Base-by-base conservation (phyloP, 1,284 basidiomycete species). In the Pseudomicrostroma phylloplanum region DNA sequence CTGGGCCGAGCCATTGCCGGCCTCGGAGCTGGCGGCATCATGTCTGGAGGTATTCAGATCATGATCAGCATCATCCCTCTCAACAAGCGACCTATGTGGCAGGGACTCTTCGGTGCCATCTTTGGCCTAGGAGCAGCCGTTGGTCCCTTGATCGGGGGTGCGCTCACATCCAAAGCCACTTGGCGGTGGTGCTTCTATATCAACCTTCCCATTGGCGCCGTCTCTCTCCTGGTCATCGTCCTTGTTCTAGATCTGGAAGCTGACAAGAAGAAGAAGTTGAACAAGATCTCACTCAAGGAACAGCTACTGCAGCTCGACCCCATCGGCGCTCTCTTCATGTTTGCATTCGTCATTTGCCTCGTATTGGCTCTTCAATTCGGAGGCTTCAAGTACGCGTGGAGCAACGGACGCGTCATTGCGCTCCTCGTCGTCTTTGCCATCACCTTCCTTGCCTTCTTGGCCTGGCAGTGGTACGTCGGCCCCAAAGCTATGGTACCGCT, bases 1-100 rank as follows among this genome's bases (percentile, higher is more conserved):
- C 80, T 84, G 54, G 83, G 82, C 0, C 79, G 84, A 49, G 83
- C 83, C 0, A 72, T 85, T 48, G 80, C 83, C 0, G 83, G 83
- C 40, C 70, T 82, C 2, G 83, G 83, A 9, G 83, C 82, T 0
- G 81, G 81, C 0, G 83, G 83, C 6, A 82, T 84, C 66, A 82
- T 83, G 62, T 80, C 82, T n/a, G 78, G 78, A 13, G 74, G 80
- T 43, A 74, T 84, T 36, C 78, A 80, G 23, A 78, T 83, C 68
- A 81, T 83, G 59, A 78, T 80, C 30, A 77, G 79, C 59, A 76
- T 81, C 55, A 77, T 80, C 6, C 72, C 76, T 0, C 77, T 64
- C 26, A 77, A 82, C 56, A 76, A 82, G 57, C 72, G 82, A 49
- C 79, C 82, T 0, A 78, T 72, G 12, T 78, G 81, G 62, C 79